Base-by-base conservation (phyloP, 352 stramenopile species). In the Globisporangium radiosum region DNA sequence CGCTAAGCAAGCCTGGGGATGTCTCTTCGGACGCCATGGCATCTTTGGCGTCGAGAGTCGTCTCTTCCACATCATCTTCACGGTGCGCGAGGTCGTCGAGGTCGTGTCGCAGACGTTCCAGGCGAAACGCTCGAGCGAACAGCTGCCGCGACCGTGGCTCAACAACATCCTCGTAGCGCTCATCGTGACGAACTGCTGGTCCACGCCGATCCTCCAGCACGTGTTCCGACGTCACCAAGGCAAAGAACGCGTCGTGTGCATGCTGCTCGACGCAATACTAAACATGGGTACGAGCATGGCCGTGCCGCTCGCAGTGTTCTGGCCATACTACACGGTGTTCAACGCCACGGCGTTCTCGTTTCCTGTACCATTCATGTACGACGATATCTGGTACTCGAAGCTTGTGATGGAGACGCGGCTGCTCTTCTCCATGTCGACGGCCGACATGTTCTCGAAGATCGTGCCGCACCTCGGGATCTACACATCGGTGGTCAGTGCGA, bases 381-480 rank as follows among this genome's bases (percentile, higher is more conserved):
- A 64, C 50, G 10, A 63, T 15, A 40, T 72, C 11, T 64, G 54
- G 59, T 72, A 64, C 44, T 38, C 53, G 1, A 57, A 54, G n/a
- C 54, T 70, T 44, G 59, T 62, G 9, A 64, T 67, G 48, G 65
- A 75, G 42, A 65, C 54, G 38, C 65, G 63, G 25, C 53, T 65
- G 10, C 45, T 75, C 14, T 68, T 75, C 39, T 61, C 56, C 14
- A 25, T 60, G 0, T 44, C 57, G 5, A 40, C 15, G 1, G 51
- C 45, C 19, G 55, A 75, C 19, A n/a, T 64, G 2, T 15, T 67
- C 14, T 67, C 57, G 14, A 72, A 60, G 52, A 48, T 72, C 10
- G 37, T 75, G 1, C 65, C 56, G 6, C 68, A 72, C 47, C 3
- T 71, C 10, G 63, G 54, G 37, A 70, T 75, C 38, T 70, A 63